phyloP scores from a whole-genome alignment of 73 alveolate species.

The Paramecium sonneborni region DNA sequence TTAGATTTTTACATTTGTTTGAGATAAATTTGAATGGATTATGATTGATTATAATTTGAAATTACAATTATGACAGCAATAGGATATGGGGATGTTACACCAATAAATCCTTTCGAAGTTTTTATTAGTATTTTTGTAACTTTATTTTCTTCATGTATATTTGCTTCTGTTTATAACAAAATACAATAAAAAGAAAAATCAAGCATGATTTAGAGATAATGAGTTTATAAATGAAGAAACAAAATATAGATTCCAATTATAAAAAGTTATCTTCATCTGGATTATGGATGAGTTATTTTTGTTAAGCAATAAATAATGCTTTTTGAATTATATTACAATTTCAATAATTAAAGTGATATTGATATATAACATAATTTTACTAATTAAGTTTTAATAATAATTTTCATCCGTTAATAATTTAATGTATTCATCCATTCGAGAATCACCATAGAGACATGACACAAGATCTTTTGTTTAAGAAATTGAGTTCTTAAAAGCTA shows the following conservation, averaged over 20 bases:
- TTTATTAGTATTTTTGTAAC: not conserved
- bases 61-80: slow-evolving; percentile 26
- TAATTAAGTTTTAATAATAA: not conserved
- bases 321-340: too few species aligned
- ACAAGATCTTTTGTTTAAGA: slow-evolving; percentile 3
- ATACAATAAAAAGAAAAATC: not conserved
- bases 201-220: not conserved
- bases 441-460: slow-evolving; percentile 27
- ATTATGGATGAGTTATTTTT: too few species aligned
- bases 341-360: not conserved
- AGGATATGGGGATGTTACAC: slow-evolving; percentile 31
- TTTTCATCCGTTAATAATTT: slow-evolving; percentile 34
- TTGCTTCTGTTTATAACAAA: not conserved
- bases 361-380: not conserved
- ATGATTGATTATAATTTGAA: not conserved
- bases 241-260: not conserved
- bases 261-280: too few species aligned
- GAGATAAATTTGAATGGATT: slow-evolving; percentile 12
- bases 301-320: too few species aligned
- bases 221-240: not conserved
- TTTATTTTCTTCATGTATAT: not conserved
- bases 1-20: not conserved
- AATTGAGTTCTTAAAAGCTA: slow-evolving; percentile 6
- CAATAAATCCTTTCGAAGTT: not conserved
- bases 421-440: slow-evolving; percentile 5